Base-by-base conservation (phyloP, 495 filamentous ascomycete genomes). In the Pseudomonodictys pantanalensis region DNA sequence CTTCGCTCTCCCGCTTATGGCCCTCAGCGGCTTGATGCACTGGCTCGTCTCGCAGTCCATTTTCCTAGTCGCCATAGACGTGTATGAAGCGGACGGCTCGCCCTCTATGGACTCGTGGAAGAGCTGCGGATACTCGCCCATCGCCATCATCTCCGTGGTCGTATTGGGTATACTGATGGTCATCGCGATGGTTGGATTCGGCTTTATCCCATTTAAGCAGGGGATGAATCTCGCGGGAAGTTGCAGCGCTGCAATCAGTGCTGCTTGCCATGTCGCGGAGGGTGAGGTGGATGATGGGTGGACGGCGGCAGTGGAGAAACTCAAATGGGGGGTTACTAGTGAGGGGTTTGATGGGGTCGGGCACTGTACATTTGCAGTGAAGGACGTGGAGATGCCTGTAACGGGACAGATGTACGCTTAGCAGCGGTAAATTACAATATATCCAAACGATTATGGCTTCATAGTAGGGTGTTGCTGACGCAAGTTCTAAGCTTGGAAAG, bases 31-130 rank as follows among this genome's bases (percentile, higher is more conserved):
- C 8, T 17, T 55, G 1, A 23, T 65, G 15, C 61, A 65, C 25
- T 65, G 61, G 61, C 56, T 65, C 8, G 50, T 52, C 10, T 65
- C 61, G 24, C 61, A 65, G 35, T 38, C 23, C 25, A 46, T 65
- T 12, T 65, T 63, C 53, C 52, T 66, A 1, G 46, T 61, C 1
- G 22, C 23, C 9, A 50, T 65, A 22, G 61, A 54, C 28, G 17
- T 41, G 1, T 49, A 56, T 35, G 30, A 59, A 18, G 18, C 8
- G 35, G 10, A 39, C 6, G 56, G 47, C 15, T 2, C 33, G 43
- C 43, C 20, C 30, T 38, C n/a, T 35, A 35, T 15, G 15, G 15
- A 35, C 8, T 8, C 8, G 22, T 54, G 18, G 35, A 24, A 25
- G 20, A 42, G 25, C 10, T 60, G 58, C 28, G 50, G 58, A 10